Base-by-base conservation (phyloP, 805 yeast species). In the Metschnikowia orientalis region DNA sequence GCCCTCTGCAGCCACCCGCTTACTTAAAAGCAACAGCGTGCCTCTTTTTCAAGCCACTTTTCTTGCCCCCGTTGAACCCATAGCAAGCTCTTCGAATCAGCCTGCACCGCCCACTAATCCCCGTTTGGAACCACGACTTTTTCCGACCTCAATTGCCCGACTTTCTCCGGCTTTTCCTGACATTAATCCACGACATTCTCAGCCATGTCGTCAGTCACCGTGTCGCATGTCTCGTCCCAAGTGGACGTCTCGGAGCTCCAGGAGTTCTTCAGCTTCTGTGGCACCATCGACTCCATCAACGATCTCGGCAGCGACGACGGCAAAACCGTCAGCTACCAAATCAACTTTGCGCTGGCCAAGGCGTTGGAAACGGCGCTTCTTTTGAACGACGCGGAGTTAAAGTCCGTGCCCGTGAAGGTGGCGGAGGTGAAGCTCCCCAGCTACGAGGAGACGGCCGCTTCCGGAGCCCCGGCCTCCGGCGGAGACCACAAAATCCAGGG, bases 251-350 rank as follows among this genome's bases (percentile, higher is more conserved):
- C 67, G 23, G 75, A 79, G 47, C 54, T 82, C 20, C 58, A 64
- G 26, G 81, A 81, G 40, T 83, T 83, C 59, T 83, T 84, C 57
- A 66, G 81, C 15, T 83, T 83, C 57, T 81, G 92, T 52, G 94
- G 94, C 11, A 50, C 56, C 34, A 59, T 73, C 35, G 54, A 60
- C 35, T 40, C 57, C 4, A 54, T 68, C 45, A 51, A 53, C 23
- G 52, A 55, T 16, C 47, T 61, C 19, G 59, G 50, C 38, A 53
- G 52, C 13, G 37, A 37, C 23, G 44, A 47, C n/a, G 53, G 41
- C 8, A 51, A 58, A n/a, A 50, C 58, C 26, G 60, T 63, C 37
- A 42, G 64, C 8, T 75, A 68, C 37, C 63, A 63, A 37, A 75
- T 83, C 21, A 63, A 51, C 27, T 83, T 83, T 55, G 73, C 64